phyloP scores from a whole-genome alignment of 192 early-diverging fungal species.

The Podila clonocystis region DNA sequence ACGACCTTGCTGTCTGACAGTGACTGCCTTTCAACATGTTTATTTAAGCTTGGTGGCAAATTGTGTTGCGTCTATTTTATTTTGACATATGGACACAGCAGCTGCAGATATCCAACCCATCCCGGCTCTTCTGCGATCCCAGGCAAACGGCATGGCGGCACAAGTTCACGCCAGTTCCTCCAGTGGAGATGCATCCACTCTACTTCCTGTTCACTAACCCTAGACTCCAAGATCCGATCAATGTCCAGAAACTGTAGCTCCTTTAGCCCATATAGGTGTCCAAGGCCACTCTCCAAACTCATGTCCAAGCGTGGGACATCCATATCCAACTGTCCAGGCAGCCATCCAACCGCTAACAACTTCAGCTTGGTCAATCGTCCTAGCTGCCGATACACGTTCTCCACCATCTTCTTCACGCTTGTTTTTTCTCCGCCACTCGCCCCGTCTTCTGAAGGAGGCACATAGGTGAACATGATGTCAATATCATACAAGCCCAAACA shows the following conservation, averaged over 20 bases:
- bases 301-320: background rate
- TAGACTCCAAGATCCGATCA: background rate
- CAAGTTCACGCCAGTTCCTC: too few relatives aligned
- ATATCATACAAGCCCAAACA: background rate
- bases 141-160: too few relatives aligned
- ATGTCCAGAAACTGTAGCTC: background rate
- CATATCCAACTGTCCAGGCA: background rate
- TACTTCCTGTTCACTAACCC: background rate
- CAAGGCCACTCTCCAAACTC: background rate
- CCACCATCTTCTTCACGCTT: background rate
- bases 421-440: background rate
- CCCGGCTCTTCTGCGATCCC: too few relatives aligned
- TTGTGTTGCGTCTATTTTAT: too few relatives aligned
- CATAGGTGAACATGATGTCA: background rate
- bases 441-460: background rate
- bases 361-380: background rate
- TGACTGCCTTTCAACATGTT: too few relatives aligned
- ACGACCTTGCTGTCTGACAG: background rate
- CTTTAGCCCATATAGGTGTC: background rate
- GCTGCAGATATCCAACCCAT: too few relatives aligned
- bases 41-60: too few relatives aligned
- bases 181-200: background rate
- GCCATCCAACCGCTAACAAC: background rate
- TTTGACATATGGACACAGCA: too few relatives aligned
- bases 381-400: background rate